These are phyloP conservation scores for Aureobasidium sp. DNA, from an alignment of 2,329 filamentous ascomycete genomes.

Conservation along the genomic window DNA sequence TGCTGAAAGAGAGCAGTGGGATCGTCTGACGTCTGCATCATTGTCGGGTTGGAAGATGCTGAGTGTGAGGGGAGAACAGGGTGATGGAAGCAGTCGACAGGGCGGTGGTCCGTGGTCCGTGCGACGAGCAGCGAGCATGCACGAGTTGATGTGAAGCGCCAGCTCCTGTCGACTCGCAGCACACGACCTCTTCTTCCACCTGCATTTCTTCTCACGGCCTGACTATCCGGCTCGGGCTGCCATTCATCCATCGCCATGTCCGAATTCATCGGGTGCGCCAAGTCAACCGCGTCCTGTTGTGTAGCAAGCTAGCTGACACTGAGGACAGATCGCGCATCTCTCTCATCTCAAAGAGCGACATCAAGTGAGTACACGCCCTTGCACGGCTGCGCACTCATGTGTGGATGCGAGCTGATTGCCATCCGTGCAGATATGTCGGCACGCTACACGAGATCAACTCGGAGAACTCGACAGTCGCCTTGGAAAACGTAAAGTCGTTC, in stretches of 20 bases:
- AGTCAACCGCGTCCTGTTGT: constrained; percentile 42
- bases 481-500: constrained; percentile 91
- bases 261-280: constrained; percentile 52
- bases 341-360: constrained; percentile 94
- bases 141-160: background rate
- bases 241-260: constrained; percentile 39
- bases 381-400: background rate
- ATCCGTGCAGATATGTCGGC: constrained; percentile 72
- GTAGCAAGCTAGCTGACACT: constrained; percentile 8
- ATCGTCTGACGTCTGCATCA: constrained; percentile 19
- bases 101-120: background rate
- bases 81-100: background rate
- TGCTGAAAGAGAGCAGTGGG: constrained; percentile 45
- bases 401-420: background rate
- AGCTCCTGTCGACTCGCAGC: constrained; percentile 2
- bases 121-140: background rate
- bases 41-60: constrained; percentile 26
- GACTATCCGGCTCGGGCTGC: constrained; percentile 2
- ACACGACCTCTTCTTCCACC: background rate
- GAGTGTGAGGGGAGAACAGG: background rate
- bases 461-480: constrained; percentile 89
- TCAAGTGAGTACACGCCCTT: constrained; percentile 59
- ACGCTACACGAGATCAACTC: constrained; percentile 97
- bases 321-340: constrained; percentile 77
- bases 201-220: constrained; percentile 1